Evolutionary conservation across 169 alveolate species (phyloP), one percentile per base, ranked within the genome.

Genomic region (Plasmodium relictum): DNA sequence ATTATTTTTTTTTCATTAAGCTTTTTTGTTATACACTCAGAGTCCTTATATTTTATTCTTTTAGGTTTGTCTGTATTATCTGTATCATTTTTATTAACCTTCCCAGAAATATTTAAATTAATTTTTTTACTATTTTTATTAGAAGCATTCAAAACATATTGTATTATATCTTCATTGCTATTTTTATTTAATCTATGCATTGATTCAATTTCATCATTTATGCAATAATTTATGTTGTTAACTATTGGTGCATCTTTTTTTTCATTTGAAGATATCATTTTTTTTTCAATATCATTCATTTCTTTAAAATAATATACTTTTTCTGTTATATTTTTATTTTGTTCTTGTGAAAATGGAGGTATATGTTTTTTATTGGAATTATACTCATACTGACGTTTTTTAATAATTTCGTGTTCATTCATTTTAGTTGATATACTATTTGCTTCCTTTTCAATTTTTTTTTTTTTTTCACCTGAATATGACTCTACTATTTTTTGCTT

Each of bases 281-380:
- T 58, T 41, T 52, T 71, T 41, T 71, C 24, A 6, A 48, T 52
- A 16, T 16, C 45, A 59, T 71, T 50, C 2, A 71, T 39, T 9
- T 48, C 68, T 16, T 71, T 59, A 16, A 26, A 50, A 48, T 24
- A 52, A 31, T 31, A 1, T 31, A 3, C 39, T 31, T 3, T 31
- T 31, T 31, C 39, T 31, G 3, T 31, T 31, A 31, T 3, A 31
- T 31, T 31, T 52, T 39, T 71, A 5, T 48, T 52, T 48, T 71
- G 14, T n/a, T 52, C 56, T 39, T 26, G 31, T 6, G 68, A n/a
- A 16, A 20, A 48, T 39, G 22, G 83, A 31, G 45, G 41, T 9
- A 37, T 3, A 22, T 45, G 48, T 71, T 14, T 71, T 24, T 50
- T 66, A 12, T 71, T 37, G 4, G 37, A 2, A 4, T n/a, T 48